Conservation (phyloP, 2,329 filamentous ascomycete species). For the Hortaea sp. region DNA sequence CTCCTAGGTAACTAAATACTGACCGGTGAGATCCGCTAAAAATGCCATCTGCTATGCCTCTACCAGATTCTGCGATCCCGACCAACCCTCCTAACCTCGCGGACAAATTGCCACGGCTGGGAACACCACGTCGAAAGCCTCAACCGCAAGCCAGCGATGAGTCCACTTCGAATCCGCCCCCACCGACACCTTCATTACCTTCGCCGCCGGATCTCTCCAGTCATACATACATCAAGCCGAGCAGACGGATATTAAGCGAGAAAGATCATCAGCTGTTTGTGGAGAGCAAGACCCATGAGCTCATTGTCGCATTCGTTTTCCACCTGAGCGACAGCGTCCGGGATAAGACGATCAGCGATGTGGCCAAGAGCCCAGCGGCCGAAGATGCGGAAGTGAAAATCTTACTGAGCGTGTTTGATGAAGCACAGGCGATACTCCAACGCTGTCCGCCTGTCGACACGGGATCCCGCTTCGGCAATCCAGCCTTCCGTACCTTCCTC, state of each 20-base stretch:
- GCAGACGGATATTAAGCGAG: constrained; percentile 68
- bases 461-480: constrained; percentile 90
- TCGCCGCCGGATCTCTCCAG: constrained; percentile 49
- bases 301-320: constrained; percentile 80
- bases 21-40: background rate
- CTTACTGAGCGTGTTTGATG: constrained; percentile 60
- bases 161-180: constrained; percentile 44
- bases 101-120: constrained; percentile 54
- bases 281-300: constrained; percentile 60
- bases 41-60: background rate
- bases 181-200: constrained; percentile 65
- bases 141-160: constrained; percentile 27
- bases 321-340: constrained; percentile 71
- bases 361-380: constrained; percentile 41
- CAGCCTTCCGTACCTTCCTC: constrained; percentile 74
- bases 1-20: no score
- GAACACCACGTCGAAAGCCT: constrained; percentile 50
- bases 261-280: constrained; percentile 76
- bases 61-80: background rate
- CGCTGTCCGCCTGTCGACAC: constrained; percentile 74
- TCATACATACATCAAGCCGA: constrained; percentile 54
- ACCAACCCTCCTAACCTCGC: constrained; percentile 38
- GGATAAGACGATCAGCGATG: constrained; percentile 54
- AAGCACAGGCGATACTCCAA: constrained; percentile 56
- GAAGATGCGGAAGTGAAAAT: constrained; percentile 51